Base-by-base conservation (phyloP, 129 eudicot genomes). In the Lactuca saligna region DNA sequence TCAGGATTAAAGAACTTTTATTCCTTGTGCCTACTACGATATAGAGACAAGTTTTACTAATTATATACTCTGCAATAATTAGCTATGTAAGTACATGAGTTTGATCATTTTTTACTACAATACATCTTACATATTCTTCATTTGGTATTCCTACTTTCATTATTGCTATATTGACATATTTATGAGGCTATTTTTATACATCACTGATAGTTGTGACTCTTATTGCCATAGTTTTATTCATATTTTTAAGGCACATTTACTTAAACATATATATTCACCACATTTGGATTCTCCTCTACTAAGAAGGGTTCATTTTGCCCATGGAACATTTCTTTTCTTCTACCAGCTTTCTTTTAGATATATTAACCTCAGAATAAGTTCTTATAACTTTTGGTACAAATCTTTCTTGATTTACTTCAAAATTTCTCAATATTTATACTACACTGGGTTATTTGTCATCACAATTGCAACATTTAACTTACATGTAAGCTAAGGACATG, bases 241-340 rank as follows among this genome's bases (percentile, higher is more conserved):
- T 55, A 55, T 38, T 55, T 16, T 68, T 17, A 31, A 31, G 44
- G 8, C 11, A 20, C 31, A 20, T 55, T 55, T 50, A 17, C 9
- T 35, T 33, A 57, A 70, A 35, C 80, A 94, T 97, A 80, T 94
- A 60, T 94, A 94, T 82, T 89, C 99, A 65, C 97, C 97, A 78
- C 91, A 69, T 37, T 71, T 94, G 81, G 99, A 94, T 82, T 77
- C 96, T 13, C 83, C 99, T 60, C 99, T 97, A 20, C 99, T 97
- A 62, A 89, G 99, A 87, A 89, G 99, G 99, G 99, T 94, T 71
- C 78, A 89, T 79, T 78, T 94, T 74, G 89, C 91, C 32, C 99
- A 94, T 53, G 99, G 99, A 42, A 53, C 89, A 51, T 96, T 94
- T 54, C 96, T 94, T 34, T 89, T 94, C 82, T 75, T 94, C 62